Percentiles rank a stretch among this genome's conserved stretches.
Evolutionary conservation across 164 flowering plant genomes (phyloP).

Genomic region (Annona squamosa): DNA sequence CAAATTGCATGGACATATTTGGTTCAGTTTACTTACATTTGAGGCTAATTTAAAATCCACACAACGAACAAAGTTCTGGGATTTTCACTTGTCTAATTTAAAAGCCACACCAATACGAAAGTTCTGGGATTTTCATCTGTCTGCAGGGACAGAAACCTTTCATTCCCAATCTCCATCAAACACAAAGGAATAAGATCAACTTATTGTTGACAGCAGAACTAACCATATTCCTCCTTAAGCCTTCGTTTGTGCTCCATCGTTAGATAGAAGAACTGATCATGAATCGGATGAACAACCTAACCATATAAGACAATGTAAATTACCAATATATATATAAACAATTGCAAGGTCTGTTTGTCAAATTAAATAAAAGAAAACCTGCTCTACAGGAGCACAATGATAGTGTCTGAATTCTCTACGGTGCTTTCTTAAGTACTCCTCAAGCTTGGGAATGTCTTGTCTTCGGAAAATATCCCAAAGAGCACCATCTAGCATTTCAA

Average conservation of each 20-base stretch:
- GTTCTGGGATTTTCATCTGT: too few relatives aligned
- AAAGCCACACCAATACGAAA: too few relatives aligned
- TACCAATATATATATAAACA: constrained; percentile 7
- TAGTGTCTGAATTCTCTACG: constrained; percentile 21
- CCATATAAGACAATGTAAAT: constrained; percentile 18
- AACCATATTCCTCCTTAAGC: constrained; percentile 53
- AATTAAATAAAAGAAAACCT: constrained; percentile 17
- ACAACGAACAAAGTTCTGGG: too few relatives aligned
- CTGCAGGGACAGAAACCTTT: too few relatives aligned
- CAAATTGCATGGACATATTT: too few relatives aligned
- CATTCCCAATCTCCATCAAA: too few relatives aligned
- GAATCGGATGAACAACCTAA: constrained; percentile 45
- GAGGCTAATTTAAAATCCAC: too few relatives aligned
- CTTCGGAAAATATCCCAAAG: constrained; percentile 77
- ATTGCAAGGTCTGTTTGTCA: constrained; percentile 6
- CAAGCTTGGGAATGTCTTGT: constrained; percentile 44
- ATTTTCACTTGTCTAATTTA: too few relatives aligned
- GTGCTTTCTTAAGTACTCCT: constrained; percentile 26
- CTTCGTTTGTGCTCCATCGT: constrained; percentile 32
- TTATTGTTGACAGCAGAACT: constrained; percentile 1
- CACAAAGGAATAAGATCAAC: too few relatives aligned
- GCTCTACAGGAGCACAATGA: constrained; percentile 13
- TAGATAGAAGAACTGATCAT: constrained; percentile 42
- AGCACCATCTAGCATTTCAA: constrained; percentile 44
- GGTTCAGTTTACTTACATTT: too few relatives aligned